Conservation (phyloP, 2,329 filamentous ascomycete species). For the Basipetospora chlamydospora region DNA sequence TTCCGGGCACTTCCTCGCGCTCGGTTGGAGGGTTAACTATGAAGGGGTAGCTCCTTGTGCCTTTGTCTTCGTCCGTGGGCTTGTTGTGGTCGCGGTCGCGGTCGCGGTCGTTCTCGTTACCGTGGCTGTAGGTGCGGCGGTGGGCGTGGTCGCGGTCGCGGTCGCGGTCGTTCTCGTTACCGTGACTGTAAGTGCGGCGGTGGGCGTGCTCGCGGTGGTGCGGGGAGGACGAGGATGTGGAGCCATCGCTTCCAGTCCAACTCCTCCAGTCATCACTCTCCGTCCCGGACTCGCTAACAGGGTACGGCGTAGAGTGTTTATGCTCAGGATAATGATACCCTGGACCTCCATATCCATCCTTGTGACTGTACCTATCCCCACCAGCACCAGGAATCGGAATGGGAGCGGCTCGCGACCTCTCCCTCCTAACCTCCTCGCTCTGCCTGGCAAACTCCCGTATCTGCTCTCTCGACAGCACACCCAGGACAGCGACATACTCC, state of each 20-base stretch:
- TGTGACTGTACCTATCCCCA: no score
- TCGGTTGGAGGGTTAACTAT: slow-evolving; percentile 22
- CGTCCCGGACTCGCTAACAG: not conserved
- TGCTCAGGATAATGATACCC: no score
- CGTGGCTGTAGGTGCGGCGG: no score
- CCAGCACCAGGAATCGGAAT: slow-evolving; percentile 22
- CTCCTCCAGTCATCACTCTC: slow-evolving; percentile 1
- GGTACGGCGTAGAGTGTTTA: slow-evolving; percentile 1
- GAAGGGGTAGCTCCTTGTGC: slow-evolving; percentile 18
- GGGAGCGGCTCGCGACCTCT: slow-evolving; percentile 22
- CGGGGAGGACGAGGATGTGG: no score
- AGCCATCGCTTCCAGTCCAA: no score
- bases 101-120: slow-evolving; percentile 14
- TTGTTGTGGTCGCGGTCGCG: slow-evolving; percentile 12
- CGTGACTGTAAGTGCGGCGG: not conserved
- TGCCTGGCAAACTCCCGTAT: slow-evolving; percentile 35
- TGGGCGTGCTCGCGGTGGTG: no score
- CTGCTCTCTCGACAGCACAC: slow-evolving; percentile 34
- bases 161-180: slow-evolving; percentile 11
- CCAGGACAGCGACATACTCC: slow-evolving; percentile 45
- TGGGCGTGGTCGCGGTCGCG: slow-evolving; percentile 17
- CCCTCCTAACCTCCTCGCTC: slow-evolving; percentile 30
- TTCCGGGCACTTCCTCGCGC: slow-evolving; percentile 12
- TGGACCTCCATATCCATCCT: no score
- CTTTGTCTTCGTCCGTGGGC: slow-evolving; percentile 20